Percentiles rank a stretch among this genome's conserved stretches.
Evolutionary conservation across 140 eudicot genomes (phyloP).

Genomic region (Anethum foeniculum): DNA sequence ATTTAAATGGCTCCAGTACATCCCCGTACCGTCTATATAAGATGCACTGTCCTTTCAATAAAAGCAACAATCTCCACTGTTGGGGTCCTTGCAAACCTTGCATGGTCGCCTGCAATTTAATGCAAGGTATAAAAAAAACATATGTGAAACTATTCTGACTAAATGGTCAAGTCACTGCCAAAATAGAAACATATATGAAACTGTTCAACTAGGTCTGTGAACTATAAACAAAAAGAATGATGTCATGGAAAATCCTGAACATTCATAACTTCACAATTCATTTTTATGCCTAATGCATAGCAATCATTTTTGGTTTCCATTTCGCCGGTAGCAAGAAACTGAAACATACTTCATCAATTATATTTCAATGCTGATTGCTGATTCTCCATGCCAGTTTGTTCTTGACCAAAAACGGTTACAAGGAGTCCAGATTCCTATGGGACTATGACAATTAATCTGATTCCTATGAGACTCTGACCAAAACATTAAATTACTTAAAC

Average conservation of each 20-base stretch:
- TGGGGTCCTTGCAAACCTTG: conserved; percentile 99
- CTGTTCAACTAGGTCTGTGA: not conserved
- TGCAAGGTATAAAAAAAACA: conserved; percentile 2
- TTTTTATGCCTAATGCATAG: not conserved
- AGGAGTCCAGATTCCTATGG: not conserved
- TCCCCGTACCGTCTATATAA: conserved; percentile 81
- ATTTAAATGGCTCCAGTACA: conserved; percentile 83
- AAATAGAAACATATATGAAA: not conserved
- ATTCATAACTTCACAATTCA: not conserved
- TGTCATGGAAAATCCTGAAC: not conserved
- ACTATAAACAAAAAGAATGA: not conserved
- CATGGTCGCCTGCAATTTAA: conserved; percentile 67
- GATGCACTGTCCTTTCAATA: conserved; percentile 91
- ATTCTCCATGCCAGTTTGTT: not conserved
- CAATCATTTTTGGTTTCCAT: not conserved
- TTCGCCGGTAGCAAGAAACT: not conserved
- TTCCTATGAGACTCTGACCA: not conserved
- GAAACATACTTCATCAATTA: not conserved
- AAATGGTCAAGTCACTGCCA: not conserved
- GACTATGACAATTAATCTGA: not conserved
- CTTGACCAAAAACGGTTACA: not conserved
- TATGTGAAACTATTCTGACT: not conserved
- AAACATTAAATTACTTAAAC: not conserved
- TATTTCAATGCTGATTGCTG: not conserved
- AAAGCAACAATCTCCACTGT: conserved; percentile 85